These are phyloP conservation scores for Acer saccharum DNA, from an alignment of 345 rosid species.

Conservation along the genomic window DNA sequence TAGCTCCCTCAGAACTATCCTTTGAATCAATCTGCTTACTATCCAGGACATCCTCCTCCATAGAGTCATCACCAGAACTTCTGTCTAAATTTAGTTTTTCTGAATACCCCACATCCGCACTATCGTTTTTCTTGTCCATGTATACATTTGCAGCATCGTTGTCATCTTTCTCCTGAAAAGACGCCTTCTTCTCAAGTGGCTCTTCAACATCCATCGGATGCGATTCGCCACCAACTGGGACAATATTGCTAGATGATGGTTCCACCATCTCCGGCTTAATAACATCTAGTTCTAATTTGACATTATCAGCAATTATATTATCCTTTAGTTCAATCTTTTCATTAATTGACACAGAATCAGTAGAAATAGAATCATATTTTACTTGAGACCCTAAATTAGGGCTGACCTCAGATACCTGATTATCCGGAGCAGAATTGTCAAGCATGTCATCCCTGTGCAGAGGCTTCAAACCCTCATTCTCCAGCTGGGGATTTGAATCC, in stretches of 20 bases:
- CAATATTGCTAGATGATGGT: conserved; percentile 65
- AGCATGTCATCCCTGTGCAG: conserved; percentile 45
- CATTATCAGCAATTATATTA: conserved; percentile 93
- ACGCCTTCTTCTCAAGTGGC: conserved; percentile 65
- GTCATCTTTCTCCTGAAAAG: conserved; percentile 68
- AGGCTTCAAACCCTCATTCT: conserved; percentile 48
- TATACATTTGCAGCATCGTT: conserved; percentile 63
- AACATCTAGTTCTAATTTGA: conserved; percentile 94
- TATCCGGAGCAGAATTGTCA: conserved; percentile 58
- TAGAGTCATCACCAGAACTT: conserved; percentile 96
- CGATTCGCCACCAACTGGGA: conserved; percentile 66
- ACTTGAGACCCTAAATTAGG: conserved; percentile 91
- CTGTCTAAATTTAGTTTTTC: conserved; percentile 95
- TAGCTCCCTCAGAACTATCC: conserved; percentile 53
- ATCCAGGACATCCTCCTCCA: conserved; percentile 90
- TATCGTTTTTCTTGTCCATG: conserved; percentile 65
- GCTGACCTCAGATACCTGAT: conserved; percentile 99
- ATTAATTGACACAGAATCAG: conserved; percentile 98
- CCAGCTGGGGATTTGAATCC: conserved; percentile 40
- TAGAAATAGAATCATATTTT: conserved; percentile 98
- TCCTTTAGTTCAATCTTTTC: conserved; percentile 95
- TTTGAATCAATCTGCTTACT: conserved; percentile 73
- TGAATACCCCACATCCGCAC: conserved; percentile 66
- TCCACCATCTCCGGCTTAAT: conserved; percentile 81
- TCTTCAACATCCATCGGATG: conserved; percentile 92